These are phyloP conservation scores for Podaxis sp. DNA, from an alignment of 768 basidiomycete genomes.

Conservation along the genomic window DNA sequence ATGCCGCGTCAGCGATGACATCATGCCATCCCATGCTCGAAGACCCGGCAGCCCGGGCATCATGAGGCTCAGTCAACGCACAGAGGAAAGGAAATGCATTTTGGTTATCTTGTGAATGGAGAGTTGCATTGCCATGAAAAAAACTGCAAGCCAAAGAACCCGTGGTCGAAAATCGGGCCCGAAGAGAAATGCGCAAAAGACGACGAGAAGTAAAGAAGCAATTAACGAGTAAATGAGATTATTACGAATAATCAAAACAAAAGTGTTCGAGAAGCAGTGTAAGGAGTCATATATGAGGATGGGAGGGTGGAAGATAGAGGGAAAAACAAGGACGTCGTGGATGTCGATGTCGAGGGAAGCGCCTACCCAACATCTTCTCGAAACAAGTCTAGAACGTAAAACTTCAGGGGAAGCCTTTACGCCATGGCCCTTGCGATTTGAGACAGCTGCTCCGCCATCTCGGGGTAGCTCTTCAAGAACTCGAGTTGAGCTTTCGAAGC, in stretches of 20 bases:
- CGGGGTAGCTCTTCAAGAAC: slow-evolving; percentile 82
- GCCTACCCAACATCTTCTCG: neutral
- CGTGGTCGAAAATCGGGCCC: neutral
- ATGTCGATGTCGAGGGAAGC: neutral
- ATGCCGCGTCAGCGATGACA: no score
- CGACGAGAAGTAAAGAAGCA: neutral
- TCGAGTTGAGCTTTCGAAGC: slow-evolving; percentile 82
- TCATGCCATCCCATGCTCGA: no score
- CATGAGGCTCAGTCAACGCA: no score
- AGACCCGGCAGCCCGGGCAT: no score
- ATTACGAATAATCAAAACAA: neutral
- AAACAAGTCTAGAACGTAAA: neutral
- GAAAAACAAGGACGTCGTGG: neutral
- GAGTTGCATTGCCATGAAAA: neutral
- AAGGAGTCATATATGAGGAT: neutral
- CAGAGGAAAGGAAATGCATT: neutral
- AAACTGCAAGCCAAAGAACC: neutral
- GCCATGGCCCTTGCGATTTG: slow-evolving; percentile 36
- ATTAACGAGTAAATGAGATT: neutral
- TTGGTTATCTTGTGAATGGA: slow-evolving; percentile 11
- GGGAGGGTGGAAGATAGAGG: neutral
- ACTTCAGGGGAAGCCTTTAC: neutral
- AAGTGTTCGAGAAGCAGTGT: neutral
- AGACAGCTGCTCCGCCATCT: slow-evolving; percentile 68
- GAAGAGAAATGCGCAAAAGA: neutral